A percentile compares a stretch with the other conserved stretches of the same genome.
Conservation (phyloP, 169 alveolate species). For the Plasmodium billcollinsi region DNA sequence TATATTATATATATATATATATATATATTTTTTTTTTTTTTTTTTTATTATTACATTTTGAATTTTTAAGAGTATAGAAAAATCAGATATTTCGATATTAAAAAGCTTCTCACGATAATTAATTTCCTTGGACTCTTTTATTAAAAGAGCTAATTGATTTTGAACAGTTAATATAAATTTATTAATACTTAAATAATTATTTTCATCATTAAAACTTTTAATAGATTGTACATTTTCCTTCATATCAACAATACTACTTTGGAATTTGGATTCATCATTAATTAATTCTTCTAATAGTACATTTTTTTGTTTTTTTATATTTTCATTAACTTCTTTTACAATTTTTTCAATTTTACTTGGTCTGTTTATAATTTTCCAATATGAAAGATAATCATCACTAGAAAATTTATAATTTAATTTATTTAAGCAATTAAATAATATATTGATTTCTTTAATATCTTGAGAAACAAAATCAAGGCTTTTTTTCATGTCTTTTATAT, state of each 20-base stretch:
- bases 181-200: constrained; percentile 50
- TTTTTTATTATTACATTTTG: constrained; percentile 44
- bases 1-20: not conserved
- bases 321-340: constrained; percentile 69
- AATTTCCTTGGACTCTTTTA: constrained; percentile 72
- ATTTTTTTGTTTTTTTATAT: constrained; percentile 61
- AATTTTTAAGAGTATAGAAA: constrained; percentile 47
- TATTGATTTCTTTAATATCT: constrained; percentile 70
- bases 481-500: constrained; percentile 69
- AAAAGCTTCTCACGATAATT: constrained; percentile 58
- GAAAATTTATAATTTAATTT: constrained; percentile 72
- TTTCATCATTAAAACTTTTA: constrained; percentile 70
- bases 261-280: constrained; percentile 74
- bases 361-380: constrained; percentile 72
- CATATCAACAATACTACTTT: constrained; percentile 74
- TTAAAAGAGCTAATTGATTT: constrained; percentile 57
- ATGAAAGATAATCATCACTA: constrained; percentile 71
- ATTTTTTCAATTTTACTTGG: constrained; percentile 75
- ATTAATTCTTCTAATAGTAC: constrained; percentile 66
- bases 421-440: constrained; percentile 57
- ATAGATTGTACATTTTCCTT: constrained; percentile 73
- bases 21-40: not conserved
- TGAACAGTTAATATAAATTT: constrained; percentile 69
- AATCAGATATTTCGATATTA: constrained; percentile 71
- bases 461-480: constrained; percentile 68